phyloP scores from a whole-genome alignment of 805 yeast genomes.

The Hanseniaspora pseudoguilliermondii region DNA sequence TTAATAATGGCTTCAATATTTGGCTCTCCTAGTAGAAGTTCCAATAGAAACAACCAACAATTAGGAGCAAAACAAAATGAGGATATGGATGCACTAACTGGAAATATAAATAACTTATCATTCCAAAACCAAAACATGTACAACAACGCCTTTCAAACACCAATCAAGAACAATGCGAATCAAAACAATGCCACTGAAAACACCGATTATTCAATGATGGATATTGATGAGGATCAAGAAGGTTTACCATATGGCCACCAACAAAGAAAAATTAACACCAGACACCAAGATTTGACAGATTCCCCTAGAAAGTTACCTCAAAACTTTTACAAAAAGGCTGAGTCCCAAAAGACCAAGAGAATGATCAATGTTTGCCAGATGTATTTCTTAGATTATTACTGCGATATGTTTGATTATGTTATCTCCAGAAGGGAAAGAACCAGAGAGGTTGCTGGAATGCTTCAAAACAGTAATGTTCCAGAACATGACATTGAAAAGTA shows the following conservation, averaged over 20 bases:
- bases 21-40: constrained; percentile 7
- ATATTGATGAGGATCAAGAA: constrained; percentile 22
- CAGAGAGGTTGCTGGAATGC: constrained; percentile 50
- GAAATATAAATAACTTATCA: constrained; percentile 26
- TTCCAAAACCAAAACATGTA: constrained; percentile 15
- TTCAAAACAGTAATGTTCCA: constrained; percentile 28
- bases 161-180: constrained; percentile 16
- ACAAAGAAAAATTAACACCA: constrained; percentile 15
- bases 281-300: constrained; percentile 17
- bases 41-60: constrained; percentile 5
- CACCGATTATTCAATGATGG: constrained; percentile 26
- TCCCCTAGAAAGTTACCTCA: constrained; percentile 29
- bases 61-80: constrained; percentile 8
- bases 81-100: constrained; percentile 26
- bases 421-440: constrained; percentile 74
- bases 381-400: constrained; percentile 88
- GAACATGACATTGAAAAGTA: constrained; percentile 29
- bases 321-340: constrained; percentile 47
- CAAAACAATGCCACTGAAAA: constrained; percentile 18
- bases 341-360: constrained; percentile 66
- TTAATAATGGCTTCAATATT: constrained; percentile 7
- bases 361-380: constrained; percentile 83
- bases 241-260: constrained; percentile 4
- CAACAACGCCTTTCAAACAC: constrained; percentile 16
- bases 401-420: constrained; percentile 89